Percentiles rank a stretch among this genome's conserved stretches.
Conservation (phyloP, 2,329 filamentous ascomycete genomes). For the Apiospora kogelbergensis region DNA sequence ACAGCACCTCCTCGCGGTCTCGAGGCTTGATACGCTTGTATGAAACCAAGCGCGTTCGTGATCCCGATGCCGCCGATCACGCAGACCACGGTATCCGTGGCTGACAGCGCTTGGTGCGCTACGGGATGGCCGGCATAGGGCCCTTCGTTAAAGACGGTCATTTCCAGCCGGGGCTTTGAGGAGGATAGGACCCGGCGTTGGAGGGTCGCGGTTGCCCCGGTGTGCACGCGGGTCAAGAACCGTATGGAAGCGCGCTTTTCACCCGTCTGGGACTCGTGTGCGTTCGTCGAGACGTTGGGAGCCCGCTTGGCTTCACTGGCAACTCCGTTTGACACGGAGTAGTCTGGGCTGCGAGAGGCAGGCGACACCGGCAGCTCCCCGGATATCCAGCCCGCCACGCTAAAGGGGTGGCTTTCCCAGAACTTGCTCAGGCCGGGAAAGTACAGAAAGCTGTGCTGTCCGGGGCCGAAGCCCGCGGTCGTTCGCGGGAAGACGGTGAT, state of each 20-base stretch:
- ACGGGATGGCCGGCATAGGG: slow-evolving; percentile 19
- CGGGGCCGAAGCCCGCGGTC: slow-evolving; percentile 15
- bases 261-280: not conserved
- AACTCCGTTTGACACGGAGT: not conserved
- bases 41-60: slow-evolving; percentile 19
- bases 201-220: slow-evolving; percentile 17
- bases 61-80: slow-evolving; percentile 20
- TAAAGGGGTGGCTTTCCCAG: slow-evolving; percentile 30
- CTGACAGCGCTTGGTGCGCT: slow-evolving; percentile 12
- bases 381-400: slow-evolving; percentile 20
- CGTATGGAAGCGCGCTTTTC: not conserved
- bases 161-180: not conserved
- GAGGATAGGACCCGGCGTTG: slow-evolving; percentile 12
- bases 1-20: not conserved
- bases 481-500: slow-evolving; percentile 17
- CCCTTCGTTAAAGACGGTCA: slow-evolving; percentile 19
- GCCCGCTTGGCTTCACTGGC: not conserved
- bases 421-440: slow-evolving; percentile 19
- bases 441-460: slow-evolving; percentile 22
- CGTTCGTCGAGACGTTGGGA: not conserved
- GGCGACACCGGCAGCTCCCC: not conserved
- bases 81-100: slow-evolving; percentile 20
- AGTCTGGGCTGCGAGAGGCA: not conserved
- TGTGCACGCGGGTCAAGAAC: slow-evolving; percentile 18
- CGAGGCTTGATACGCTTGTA: slow-evolving; percentile 20